Conservation (phyloP, 208 protist genomes). For the Wallacemonas rigidus region DNA sequence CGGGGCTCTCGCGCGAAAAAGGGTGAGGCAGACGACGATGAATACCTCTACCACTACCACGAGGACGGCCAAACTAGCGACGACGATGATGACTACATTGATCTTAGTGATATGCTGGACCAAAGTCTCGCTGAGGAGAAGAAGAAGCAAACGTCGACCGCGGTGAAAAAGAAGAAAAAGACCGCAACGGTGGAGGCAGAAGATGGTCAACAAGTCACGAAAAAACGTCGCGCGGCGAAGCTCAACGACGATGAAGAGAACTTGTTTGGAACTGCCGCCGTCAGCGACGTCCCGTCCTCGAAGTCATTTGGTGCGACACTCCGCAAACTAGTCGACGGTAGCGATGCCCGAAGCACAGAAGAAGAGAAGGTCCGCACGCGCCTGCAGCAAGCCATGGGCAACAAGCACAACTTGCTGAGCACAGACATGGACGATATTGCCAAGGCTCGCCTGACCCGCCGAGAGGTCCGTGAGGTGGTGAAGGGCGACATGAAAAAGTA, state of each 20-base stretch:
- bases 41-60: slow-evolving; percentile 61
- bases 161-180: slow-evolving; percentile 54
- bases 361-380: slow-evolving; percentile 34
- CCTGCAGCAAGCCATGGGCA: slow-evolving; percentile 54
- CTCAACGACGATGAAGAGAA: slow-evolving; percentile 65
- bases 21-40: slow-evolving; percentile 17
- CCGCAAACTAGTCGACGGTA: slow-evolving; percentile 43
- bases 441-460: slow-evolving; percentile 60
- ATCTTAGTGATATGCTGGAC: slow-evolving; percentile 88
- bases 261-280: slow-evolving; percentile 46
- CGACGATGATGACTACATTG: slow-evolving; percentile 77
- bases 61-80: slow-evolving; percentile 54
- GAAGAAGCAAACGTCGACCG: slow-evolving; percentile 12
- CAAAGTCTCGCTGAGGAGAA: slow-evolving; percentile 33
- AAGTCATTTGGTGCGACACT: slow-evolving; percentile 36
- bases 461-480: slow-evolving; percentile 67
- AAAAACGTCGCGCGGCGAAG: slow-evolving; percentile 41
- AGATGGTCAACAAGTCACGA: slow-evolving; percentile 34
- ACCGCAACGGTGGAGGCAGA: slow-evolving; percentile 31
- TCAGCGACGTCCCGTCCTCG: slow-evolving; percentile 38
- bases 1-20: slow-evolving; percentile 1
- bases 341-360: slow-evolving; percentile 23
- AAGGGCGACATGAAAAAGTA: slow-evolving; percentile 79
- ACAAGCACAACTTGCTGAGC: slow-evolving; percentile 71
- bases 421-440: slow-evolving; percentile 74